Conservation (phyloP, 2,329 filamentous ascomycete species). For the Penicillium occitanis region DNA sequence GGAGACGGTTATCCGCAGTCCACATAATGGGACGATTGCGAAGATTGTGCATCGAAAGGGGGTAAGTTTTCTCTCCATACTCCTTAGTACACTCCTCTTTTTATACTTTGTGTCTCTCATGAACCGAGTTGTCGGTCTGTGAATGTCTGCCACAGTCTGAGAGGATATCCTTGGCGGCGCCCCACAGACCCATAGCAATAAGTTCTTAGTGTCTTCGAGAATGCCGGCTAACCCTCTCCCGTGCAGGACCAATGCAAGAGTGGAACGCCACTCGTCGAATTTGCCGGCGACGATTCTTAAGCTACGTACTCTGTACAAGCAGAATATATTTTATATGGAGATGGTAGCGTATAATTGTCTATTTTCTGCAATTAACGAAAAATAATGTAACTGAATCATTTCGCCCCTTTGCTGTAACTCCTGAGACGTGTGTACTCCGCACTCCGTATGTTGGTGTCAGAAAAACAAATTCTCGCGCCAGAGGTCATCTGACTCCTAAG, state of each 20-base stretch:
- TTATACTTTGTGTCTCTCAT: background rate
- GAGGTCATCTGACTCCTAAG: conserved; percentile 6
- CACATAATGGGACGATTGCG: conserved; percentile 69
- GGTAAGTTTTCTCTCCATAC: conserved; percentile 50
- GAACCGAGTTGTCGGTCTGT: no score
- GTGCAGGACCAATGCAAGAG: conserved; percentile 73
- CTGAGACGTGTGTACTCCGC: background rate
- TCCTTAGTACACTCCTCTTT: conserved; percentile 9
- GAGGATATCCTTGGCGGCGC: background rate
- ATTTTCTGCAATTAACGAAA: background rate
- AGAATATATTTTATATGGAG: background rate
- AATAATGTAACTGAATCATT: background rate
- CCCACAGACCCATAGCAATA: background rate
- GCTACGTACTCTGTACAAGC: background rate
- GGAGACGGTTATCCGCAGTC: conserved; percentile 79
- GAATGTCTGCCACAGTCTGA: no score
- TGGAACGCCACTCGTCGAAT: conserved; percentile 71
- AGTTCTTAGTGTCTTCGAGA: conserved; percentile 24
- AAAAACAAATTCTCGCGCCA: conserved; percentile 5
- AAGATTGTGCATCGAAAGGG: conserved; percentile 73
- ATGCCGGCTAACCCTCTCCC: conserved; percentile 13
- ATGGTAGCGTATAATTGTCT: background rate
- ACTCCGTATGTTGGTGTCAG: background rate
- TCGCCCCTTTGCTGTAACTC: background rate
- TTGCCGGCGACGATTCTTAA: conserved; percentile 53